These are phyloP conservation scores for Tolypocladium pustulatum DNA, from an alignment of 2,329 filamentous ascomycete genomes.

Conservation along the genomic window DNA sequence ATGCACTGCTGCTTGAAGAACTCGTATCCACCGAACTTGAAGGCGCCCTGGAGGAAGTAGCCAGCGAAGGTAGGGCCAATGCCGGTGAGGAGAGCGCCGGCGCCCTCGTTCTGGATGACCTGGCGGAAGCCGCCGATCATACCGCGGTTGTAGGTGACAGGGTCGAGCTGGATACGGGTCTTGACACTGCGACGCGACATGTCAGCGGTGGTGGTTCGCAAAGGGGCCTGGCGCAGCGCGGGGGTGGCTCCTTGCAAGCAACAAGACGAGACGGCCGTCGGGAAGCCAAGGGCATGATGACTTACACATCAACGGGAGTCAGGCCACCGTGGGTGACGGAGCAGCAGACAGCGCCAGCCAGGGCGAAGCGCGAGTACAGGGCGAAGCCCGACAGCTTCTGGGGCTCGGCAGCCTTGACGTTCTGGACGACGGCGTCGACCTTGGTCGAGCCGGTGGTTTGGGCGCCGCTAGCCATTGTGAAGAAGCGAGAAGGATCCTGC, in stretches of 20 bases:
- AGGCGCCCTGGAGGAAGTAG: slow-evolving; percentile 88
- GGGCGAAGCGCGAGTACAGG: slow-evolving; percentile 93
- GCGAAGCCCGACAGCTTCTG: slow-evolving; percentile 39
- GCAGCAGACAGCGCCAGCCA: slow-evolving; percentile 96
- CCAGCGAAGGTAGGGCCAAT: slow-evolving; percentile 76
- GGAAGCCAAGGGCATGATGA: slow-evolving; percentile 16
- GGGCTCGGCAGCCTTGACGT: slow-evolving; percentile 28
- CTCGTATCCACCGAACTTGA: slow-evolving; percentile 94
- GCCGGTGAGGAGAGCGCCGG: slow-evolving; percentile 76
- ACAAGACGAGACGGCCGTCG: not conserved
- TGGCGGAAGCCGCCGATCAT: slow-evolving; percentile 79
- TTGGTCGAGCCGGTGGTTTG: slow-evolving; percentile 29
- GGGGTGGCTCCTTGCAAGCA: not conserved
- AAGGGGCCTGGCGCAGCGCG: not conserved
- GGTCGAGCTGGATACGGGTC: slow-evolving; percentile 91
- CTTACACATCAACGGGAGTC: slow-evolving; percentile 99
- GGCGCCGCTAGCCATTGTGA: slow-evolving; percentile 32
- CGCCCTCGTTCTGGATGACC: slow-evolving; percentile 75
- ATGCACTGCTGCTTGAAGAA: slow-evolving; percentile 93
- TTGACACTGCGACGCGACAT: slow-evolving; percentile 57
- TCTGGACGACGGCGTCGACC: slow-evolving; percentile 33
- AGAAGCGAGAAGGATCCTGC: not conserved
- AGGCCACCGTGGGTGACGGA: slow-evolving; percentile 94
- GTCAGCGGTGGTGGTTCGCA: not conserved
- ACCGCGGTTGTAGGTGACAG: slow-evolving; percentile 77